Base-by-base conservation (phyloP, 2,329 filamentous ascomycete species). In the Cordyceps sp. region DNA sequence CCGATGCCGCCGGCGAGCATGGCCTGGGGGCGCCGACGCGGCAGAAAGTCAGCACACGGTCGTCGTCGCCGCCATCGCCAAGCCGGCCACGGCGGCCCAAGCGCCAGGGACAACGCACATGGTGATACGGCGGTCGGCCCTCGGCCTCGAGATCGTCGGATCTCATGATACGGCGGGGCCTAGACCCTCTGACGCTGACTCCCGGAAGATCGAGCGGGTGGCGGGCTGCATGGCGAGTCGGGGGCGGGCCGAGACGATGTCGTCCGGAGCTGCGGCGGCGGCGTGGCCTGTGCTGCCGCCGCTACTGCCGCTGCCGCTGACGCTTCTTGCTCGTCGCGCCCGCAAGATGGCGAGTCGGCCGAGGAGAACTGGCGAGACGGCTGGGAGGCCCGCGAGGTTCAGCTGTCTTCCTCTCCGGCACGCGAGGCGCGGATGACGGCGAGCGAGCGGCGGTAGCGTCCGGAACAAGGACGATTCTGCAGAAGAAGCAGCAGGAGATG, bases 1-100 rank as follows among this genome's bases (percentile, higher is more conserved):
- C 92, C 90, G 33, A 92, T 64, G 37, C 88, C 90, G 48, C 90
- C 90, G 22, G 90, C 90, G 48, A 98, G 66, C 86, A 96, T 98
- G 52, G 81, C 77, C 84, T 93, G 36, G 16, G 34, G 7, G 21
- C 7, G 12, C 7, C 7, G 12, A 30, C 16, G 18, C 7, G n/a
- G 3, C 2, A n/a, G 18, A n/a, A 22, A 26, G 26, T 32, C 26
- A 36, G 24, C 27, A 14, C 29, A n/a, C n/a, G n/a, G n/a, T n/a
- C n/a, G n/a, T n/a, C 28, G 15, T 12, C n/a, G 19, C 24, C 14
- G 7, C 7, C 22, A 22, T 13, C 3, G 5, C 6, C 8, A 16
- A 21, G 4, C 6, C 2, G 22, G 14, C 1, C 24, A 10, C n/a
- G 18, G 13, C 2, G 4, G 23, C 10, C 5, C 4, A 4, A 15